Evolutionary conservation across 768 basidiomycete species (phyloP).

Genomic region (Termitomyces titanicus): DNA sequence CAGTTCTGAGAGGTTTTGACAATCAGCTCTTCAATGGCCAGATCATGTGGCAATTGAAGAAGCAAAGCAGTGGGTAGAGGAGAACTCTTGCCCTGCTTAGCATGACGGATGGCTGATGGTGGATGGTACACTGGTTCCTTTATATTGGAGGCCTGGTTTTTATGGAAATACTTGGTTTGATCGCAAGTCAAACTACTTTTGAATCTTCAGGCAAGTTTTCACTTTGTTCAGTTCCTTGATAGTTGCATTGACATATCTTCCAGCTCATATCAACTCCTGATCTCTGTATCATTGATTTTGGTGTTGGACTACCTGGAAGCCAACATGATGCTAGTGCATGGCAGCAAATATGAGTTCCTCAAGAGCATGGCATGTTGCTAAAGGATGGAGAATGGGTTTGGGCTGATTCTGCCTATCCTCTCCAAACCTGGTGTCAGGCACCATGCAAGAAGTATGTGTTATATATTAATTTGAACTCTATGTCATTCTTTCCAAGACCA

Average conservation of each 20-base stretch:
- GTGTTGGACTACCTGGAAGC: constrained; percentile 27
- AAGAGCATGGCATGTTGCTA: constrained; percentile 18
- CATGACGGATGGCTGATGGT: constrained; percentile 30
- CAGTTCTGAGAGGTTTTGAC: constrained; percentile 16
- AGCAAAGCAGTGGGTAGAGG: constrained; percentile 35
- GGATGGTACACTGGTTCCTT: constrained; percentile 35
- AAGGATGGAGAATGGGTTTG: constrained; percentile 22
- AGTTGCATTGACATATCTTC: neutral
- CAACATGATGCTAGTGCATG: constrained; percentile 30
- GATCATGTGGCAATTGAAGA: constrained; percentile 26
- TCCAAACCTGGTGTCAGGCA: constrained; percentile 18
- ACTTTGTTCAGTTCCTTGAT: neutral
- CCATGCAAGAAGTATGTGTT: constrained; percentile 18
- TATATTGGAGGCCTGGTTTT: constrained; percentile 24
- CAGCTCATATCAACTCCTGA: constrained; percentile 17
- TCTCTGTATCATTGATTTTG: constrained; percentile 25
- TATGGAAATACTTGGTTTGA: constrained; percentile 36
- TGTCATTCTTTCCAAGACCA: constrained; percentile 1
- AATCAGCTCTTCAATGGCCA: constrained; percentile 24
- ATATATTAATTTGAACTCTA: neutral
- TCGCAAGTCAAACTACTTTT: constrained; percentile 34
- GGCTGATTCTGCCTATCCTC: constrained; percentile 28
- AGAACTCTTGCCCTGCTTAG: constrained; percentile 30
- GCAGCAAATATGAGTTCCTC: constrained; percentile 18
- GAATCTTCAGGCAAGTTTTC: constrained; percentile 17